phyloP scores from a whole-genome alignment of 805 yeast species.

The Blastobotrys terrestris region DNA sequence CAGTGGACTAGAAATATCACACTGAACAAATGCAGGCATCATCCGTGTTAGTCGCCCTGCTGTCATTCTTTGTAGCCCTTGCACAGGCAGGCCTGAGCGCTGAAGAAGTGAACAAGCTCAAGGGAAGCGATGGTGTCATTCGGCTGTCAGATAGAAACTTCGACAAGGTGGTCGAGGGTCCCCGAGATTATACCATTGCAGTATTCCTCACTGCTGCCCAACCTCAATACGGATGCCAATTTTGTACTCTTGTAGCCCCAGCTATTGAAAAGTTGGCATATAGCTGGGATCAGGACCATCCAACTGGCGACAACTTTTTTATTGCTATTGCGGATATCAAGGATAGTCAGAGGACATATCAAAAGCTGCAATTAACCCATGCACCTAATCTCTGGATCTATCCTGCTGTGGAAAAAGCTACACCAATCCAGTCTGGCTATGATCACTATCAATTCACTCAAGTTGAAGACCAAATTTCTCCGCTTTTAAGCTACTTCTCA shows the following conservation, averaged over 20 bases:
- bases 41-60: neutral
- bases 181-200: constrained; percentile 64
- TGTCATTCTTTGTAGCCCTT: neutral
- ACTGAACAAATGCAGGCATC: neutral
- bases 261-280: constrained; percentile 52
- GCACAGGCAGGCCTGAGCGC: constrained; percentile 1
- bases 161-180: constrained; percentile 49
- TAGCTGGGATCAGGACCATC: constrained; percentile 57
- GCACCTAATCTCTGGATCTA: constrained; percentile 75
- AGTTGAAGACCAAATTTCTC: constrained; percentile 21
- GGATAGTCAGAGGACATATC: constrained; percentile 48
- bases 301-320: constrained; percentile 47
- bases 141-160: constrained; percentile 56
- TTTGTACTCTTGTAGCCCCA: constrained; percentile 69
- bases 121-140: constrained; percentile 31
- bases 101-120: neutral
- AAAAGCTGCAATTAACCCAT: constrained; percentile 49
- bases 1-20: neutral
- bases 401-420: constrained; percentile 41
- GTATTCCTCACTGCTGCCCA: constrained; percentile 67
- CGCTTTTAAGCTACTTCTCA: constrained; percentile 15
- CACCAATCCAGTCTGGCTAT: constrained; percentile 20
- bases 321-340: constrained; percentile 72
- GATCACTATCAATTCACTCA: constrained; percentile 26
- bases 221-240: constrained; percentile 65